phyloP scores from a whole-genome alignment of 306 rosid genomes.

The Vachellia pachyceras region DNA sequence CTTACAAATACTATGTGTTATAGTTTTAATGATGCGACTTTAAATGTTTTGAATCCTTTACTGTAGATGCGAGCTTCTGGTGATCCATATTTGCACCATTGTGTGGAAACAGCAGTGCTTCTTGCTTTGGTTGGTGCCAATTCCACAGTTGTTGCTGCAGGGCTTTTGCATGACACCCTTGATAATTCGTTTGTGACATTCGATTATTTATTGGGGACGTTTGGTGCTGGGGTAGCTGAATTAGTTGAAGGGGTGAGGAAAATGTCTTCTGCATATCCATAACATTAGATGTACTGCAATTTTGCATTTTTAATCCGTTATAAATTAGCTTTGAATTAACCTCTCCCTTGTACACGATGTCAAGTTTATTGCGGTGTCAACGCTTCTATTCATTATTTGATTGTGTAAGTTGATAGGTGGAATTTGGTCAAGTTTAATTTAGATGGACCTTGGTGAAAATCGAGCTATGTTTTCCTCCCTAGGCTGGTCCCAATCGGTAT shows the following conservation, averaged over 20 bases:
- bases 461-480: neutral
- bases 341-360: neutral
- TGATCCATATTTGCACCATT: constrained; percentile 93
- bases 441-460: neutral
- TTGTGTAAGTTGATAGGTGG: constrained; percentile 18
- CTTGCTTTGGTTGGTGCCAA: constrained; percentile 92
- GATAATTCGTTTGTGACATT: constrained; percentile 80
- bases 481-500: neutral
- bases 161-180: constrained; percentile 95
- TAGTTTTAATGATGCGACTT: constrained; percentile 24
- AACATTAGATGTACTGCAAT: constrained; percentile 7
- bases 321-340: constrained; percentile 15
- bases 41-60: constrained; percentile 29
- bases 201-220: constrained; percentile 67
- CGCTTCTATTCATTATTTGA: neutral
- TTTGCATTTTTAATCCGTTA: constrained; percentile 20
- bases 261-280: constrained; percentile 29
- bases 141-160: constrained; percentile 93
- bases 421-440: constrained; percentile 9
- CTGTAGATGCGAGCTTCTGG: constrained; percentile 89
- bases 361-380: neutral
- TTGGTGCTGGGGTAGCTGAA: constrained; percentile 88
- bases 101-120: constrained; percentile 91
- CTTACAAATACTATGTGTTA: neutral
- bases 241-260: constrained; percentile 88